Evolutionary conservation across 495 filamentous ascomycete species (phyloP).

Genomic region (Pyronema omphalodes): DNA sequence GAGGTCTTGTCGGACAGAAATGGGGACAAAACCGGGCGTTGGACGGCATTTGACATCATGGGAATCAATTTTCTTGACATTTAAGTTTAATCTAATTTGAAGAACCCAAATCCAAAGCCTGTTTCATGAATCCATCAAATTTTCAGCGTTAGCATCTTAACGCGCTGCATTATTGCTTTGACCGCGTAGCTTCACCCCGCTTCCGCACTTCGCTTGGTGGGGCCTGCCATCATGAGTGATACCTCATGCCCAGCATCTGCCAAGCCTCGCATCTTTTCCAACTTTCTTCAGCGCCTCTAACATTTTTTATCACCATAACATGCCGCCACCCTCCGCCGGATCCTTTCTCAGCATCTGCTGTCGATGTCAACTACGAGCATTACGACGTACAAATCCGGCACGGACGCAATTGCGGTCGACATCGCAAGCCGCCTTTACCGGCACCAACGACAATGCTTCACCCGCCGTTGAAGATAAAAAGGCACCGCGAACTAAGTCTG

Average conservation of each 20-base stretch:
- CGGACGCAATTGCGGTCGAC: background rate
- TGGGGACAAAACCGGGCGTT: constrained; percentile 8
- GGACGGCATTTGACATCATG: constrained; percentile 9
- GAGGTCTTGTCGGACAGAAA: constrained; percentile 13
- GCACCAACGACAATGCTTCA: background rate
- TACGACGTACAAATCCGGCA: background rate
- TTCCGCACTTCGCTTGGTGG: too few relatives aligned
- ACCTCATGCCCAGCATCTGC: background rate
- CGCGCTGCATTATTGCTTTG: too few relatives aligned
- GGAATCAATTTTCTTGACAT: background rate
- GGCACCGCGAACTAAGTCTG: background rate
- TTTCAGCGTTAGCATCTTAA: too few relatives aligned
- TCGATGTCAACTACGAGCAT: background rate
- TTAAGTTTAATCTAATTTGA: background rate
- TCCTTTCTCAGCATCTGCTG: constrained; percentile 3
- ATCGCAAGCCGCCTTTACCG: background rate
- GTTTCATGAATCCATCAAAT: too few relatives aligned
- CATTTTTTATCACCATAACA: background rate
- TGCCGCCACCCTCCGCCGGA: constrained; percentile 7
- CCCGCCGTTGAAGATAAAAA: background rate
- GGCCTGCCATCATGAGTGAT: background rate
- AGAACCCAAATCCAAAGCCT: too few relatives aligned
- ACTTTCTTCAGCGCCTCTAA: background rate
- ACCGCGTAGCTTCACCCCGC: too few relatives aligned
- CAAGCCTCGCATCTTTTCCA: background rate